Percentiles rank a stretch among this genome's conserved stretches.
Evolutionary conservation across 768 basidiomycete species (phyloP).

Genomic region (Chalciporus pseudorubinellus): DNA sequence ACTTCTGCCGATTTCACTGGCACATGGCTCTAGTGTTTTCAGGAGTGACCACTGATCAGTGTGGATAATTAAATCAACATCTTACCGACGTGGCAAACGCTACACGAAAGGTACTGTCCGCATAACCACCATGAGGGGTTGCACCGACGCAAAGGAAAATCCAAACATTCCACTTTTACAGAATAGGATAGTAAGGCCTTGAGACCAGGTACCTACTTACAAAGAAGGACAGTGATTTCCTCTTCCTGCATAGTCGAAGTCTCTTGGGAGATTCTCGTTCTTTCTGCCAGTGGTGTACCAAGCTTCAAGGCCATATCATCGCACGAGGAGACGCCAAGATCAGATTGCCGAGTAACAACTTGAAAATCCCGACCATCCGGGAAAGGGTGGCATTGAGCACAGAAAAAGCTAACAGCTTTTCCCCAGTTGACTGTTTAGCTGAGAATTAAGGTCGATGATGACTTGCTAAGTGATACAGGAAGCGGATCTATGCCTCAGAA

Average conservation of each 20-base stretch:
- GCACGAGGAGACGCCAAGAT: not conserved
- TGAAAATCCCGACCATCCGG: too few species aligned
- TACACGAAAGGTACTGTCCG: slow-evolving; percentile 9
- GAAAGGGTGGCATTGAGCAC: not conserved
- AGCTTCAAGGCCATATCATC: not conserved
- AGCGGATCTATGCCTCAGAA: too few species aligned
- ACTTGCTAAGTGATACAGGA: too few species aligned
- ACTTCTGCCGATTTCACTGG: too few species aligned
- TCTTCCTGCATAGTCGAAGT: not conserved
- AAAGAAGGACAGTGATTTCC: not conserved
- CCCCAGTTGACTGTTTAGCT: not conserved
- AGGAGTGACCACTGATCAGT: not conserved
- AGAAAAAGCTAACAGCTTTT: not conserved
- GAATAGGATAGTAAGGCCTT: not conserved
- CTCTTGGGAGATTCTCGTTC: slow-evolving; percentile 3
- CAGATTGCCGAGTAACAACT: too few species aligned
- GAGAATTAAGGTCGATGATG: too few species aligned
- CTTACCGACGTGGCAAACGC: slow-evolving; percentile 1
- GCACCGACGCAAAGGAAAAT: not conserved
- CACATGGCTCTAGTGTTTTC: too few species aligned
- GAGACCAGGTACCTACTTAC: not conserved
- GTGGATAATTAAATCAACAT: too few species aligned
- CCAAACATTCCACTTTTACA: not conserved
- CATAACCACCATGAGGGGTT: slow-evolving; percentile 23
- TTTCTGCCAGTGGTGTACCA: not conserved